Evolutionary conservation across 73 alveolate species (phyloP).

Genomic region (Paramecium biaurelia): DNA sequence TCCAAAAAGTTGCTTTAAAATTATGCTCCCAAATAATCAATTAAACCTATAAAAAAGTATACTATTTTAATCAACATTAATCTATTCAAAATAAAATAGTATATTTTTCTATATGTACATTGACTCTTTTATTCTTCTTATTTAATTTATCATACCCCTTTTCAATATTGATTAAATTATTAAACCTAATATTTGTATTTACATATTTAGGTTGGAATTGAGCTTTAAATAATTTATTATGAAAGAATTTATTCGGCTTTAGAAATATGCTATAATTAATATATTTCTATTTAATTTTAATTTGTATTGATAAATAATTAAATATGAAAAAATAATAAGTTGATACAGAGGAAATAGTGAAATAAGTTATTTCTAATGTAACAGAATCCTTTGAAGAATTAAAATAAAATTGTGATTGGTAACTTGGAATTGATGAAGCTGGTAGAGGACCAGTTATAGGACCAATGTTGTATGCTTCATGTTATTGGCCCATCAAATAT

Average conservation of each 20-base stretch:
- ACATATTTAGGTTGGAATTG: too few relatives aligned
- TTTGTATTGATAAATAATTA: not conserved
- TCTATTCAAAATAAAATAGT: too few relatives aligned
- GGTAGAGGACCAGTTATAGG: conserved; percentile 99
- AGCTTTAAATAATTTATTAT: too few relatives aligned
- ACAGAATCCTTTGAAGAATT: not conserved
- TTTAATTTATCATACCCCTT: too few relatives aligned
- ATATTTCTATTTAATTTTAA: not conserved
- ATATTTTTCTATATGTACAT: too few relatives aligned
- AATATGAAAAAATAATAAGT: not conserved
- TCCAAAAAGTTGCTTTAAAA: too few relatives aligned
- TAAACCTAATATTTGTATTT: too few relatives aligned
- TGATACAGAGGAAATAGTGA: not conserved
- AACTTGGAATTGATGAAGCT: conserved; percentile 97
- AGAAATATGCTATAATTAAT: not conserved
- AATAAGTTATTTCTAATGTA: not conserved
- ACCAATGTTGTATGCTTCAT: conserved; percentile 96
- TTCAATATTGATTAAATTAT: too few relatives aligned
- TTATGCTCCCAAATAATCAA: too few relatives aligned
- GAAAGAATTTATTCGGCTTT: not conserved
- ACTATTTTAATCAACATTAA: too few relatives aligned
- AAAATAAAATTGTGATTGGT: conserved; percentile 40
- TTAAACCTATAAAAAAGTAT: too few relatives aligned
- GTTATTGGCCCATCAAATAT: conserved; percentile 79
- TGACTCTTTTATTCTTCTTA: too few relatives aligned